Percentiles rank a stretch among this genome's conserved stretches.
These are phyloP conservation scores for Pseudopyrenochaeta lycopersici DNA, from an alignment of 2,329 filamentous ascomycete species.

Conservation along the genomic window DNA sequence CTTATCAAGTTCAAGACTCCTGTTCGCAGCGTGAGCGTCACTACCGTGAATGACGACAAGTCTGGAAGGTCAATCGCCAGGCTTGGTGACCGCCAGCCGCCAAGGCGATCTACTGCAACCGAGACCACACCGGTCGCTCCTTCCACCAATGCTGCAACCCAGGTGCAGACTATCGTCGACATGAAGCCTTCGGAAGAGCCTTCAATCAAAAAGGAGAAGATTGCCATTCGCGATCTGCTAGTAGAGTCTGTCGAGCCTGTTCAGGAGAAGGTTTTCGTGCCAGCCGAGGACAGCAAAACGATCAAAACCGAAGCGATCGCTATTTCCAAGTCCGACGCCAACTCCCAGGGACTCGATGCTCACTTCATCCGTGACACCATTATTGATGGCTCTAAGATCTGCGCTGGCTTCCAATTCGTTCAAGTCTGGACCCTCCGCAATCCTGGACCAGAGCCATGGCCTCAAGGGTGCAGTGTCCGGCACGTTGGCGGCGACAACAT, in stretches of 20 bases:
- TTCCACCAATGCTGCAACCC: constrained; percentile 63
- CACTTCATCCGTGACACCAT: constrained; percentile 82
- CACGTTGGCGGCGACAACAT: constrained; percentile 96
- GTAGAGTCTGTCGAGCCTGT: constrained; percentile 39
- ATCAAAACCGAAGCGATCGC: constrained; percentile 23
- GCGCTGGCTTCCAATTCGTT: constrained; percentile 77
- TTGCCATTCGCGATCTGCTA: constrained; percentile 50
- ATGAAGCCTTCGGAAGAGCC: constrained; percentile 67
- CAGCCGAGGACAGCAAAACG: constrained; percentile 9
- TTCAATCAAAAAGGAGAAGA: constrained; percentile 54
- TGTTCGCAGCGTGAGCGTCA: constrained; percentile 86
- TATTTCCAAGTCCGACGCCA: constrained; percentile 9
- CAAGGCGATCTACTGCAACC: constrained; percentile 58
- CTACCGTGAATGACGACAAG: constrained; percentile 80
- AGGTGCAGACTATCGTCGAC: constrained; percentile 70
- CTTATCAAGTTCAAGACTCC: constrained; percentile 97
- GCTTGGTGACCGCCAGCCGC: constrained; percentile 73
- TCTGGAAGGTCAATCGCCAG: constrained; percentile 70
- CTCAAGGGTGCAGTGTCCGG: constrained; percentile 86
- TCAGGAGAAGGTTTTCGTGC: constrained; percentile 44
- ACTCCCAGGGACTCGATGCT: constrained; percentile 62
- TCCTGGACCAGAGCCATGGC: constrained; percentile 81
- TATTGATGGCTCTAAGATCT: constrained; percentile 76
- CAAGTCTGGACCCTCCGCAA: constrained; percentile 95
- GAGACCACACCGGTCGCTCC: constrained; percentile 58